Evolutionary conservation across 768 basidiomycete species (phyloP).

Genomic region (Lactarius akahatsu): DNA sequence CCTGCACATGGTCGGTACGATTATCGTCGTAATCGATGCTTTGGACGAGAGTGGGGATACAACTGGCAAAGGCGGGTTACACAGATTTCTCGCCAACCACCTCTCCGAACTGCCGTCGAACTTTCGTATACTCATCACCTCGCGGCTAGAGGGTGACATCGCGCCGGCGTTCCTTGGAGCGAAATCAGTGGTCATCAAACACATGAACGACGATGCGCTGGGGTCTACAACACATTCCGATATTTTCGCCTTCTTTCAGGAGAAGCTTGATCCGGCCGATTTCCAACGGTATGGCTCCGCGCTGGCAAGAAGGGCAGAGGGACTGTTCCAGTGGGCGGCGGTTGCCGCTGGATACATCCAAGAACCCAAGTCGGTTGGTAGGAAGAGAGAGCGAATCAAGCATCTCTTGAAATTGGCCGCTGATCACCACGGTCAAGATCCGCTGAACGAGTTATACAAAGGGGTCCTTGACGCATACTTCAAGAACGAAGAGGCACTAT

Average conservation of each 20-base stretch:
- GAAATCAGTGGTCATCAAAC: neutral
- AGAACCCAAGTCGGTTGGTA: neutral
- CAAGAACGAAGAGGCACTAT: neutral
- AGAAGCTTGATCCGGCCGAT: neutral
- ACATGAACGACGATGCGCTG: neutral
- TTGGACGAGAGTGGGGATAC: no score
- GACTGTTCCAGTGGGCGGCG: neutral
- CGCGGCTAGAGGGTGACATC: neutral
- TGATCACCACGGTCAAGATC: neutral
- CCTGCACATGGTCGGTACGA: no score
- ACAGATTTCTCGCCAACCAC: no score
- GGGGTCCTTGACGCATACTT: neutral
- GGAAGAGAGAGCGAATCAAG: neutral
- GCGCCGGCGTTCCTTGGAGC: neutral
- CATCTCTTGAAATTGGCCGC: neutral
- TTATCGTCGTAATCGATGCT: no score
- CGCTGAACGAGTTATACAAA: neutral
- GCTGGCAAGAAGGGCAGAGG: conserved; percentile 2
- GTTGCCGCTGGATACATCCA: conserved; percentile 2
- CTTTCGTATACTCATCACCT: no score
- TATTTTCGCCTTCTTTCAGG: neutral
- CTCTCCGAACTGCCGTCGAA: no score
- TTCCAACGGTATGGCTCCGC: neutral
- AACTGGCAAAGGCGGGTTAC: no score
- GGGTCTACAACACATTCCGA: neutral